Evolutionary conservation across 73 alveolate species (phyloP).

Genomic region (Urostyla sp.): DNA sequence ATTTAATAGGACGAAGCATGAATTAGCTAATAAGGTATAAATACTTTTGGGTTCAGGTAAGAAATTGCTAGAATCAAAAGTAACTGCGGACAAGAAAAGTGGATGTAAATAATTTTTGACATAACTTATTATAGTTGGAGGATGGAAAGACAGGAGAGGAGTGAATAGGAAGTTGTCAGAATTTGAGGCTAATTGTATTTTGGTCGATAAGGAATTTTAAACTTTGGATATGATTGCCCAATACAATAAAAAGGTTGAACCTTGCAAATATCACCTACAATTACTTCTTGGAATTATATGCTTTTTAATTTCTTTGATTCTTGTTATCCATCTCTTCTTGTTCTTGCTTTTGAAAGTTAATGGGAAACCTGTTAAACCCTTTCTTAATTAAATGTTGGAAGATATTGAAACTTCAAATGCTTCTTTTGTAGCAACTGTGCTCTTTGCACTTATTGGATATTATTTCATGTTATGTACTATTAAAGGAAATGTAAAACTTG

Average conservation of each 20-base stretch:
- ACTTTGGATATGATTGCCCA: slow-evolving; percentile 31
- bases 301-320: slow-evolving; percentile 59
- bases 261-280: slow-evolving; percentile 67
- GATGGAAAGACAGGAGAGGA: slow-evolving; percentile 56
- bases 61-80: slow-evolving; percentile 49
- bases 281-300: slow-evolving; percentile 67
- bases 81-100: slow-evolving; percentile 12
- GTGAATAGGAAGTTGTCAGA: slow-evolving; percentile 32
- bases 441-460: slow-evolving; percentile 74
- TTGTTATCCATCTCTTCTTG: slow-evolving; percentile 78
- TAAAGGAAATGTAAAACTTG: slow-evolving; percentile 91
- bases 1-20: slow-evolving; percentile 59
- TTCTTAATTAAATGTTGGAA: slow-evolving; percentile 78
- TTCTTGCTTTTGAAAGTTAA: slow-evolving; percentile 38
- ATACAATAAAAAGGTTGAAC: slow-evolving; percentile 66
- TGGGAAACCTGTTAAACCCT: slow-evolving; percentile 78
- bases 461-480: slow-evolving; percentile 79
- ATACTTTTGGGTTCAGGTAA: slow-evolving; percentile 61
- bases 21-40: slow-evolving; percentile 64
- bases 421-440: slow-evolving; percentile 71
- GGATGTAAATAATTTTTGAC: slow-evolving; percentile 14
- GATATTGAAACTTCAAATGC: slow-evolving; percentile 75
- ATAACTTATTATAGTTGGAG: not conserved
- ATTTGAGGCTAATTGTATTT: slow-evolving; percentile 61
- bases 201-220: slow-evolving; percentile 49